These are phyloP conservation scores for Boletus bicolor DNA, from an alignment of 768 basidiomycete genomes.

Conservation along the genomic window DNA sequence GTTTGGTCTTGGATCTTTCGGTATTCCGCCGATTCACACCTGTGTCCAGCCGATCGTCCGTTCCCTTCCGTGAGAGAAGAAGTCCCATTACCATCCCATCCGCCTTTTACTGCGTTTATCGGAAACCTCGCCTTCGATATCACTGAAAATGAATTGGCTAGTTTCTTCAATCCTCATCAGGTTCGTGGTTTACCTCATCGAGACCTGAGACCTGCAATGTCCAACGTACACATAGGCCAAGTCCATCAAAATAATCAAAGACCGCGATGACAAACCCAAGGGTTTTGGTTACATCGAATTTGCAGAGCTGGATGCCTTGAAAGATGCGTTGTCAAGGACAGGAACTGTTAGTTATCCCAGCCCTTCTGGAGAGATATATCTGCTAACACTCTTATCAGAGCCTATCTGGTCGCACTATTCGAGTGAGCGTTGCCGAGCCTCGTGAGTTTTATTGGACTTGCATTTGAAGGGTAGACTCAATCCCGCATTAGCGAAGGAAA, in stretches of 20 bases:
- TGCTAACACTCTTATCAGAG: conserved; percentile 37
- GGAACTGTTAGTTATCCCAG: conserved; percentile 53
- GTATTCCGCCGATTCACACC: conserved; percentile 10
- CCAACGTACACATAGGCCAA: conserved; percentile 49
- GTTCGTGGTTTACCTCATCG: conserved; percentile 34
- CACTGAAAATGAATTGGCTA: conserved; percentile 74
- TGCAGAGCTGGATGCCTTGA: conserved; percentile 77
- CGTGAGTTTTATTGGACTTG: conserved; percentile 54
- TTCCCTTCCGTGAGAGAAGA: conserved; percentile 74
- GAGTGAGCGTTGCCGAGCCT: conserved; percentile 94
- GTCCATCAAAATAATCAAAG: conserved; percentile 89
- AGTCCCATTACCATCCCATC: conserved; percentile 89
- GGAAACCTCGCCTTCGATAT: conserved; percentile 96
- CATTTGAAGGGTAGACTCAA: conserved; percentile 9
- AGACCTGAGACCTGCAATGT: neutral
- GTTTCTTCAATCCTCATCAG: conserved; percentile 69
- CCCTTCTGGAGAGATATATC: neutral
- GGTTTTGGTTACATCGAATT: conserved; percentile 99
- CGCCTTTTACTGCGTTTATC: conserved; percentile 95
- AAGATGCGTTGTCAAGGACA: conserved; percentile 72
- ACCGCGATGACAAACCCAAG: conserved; percentile 91
- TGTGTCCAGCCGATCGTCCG: conserved; percentile 50
- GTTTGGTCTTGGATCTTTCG: conserved; percentile 24
- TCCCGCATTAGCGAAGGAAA: conserved; percentile 66
- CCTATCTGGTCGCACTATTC: conserved; percentile 75